These are phyloP conservation scores for Hypholoma fasciculare DNA, from an alignment of 768 basidiomycete genomes.

Conservation along the genomic window DNA sequence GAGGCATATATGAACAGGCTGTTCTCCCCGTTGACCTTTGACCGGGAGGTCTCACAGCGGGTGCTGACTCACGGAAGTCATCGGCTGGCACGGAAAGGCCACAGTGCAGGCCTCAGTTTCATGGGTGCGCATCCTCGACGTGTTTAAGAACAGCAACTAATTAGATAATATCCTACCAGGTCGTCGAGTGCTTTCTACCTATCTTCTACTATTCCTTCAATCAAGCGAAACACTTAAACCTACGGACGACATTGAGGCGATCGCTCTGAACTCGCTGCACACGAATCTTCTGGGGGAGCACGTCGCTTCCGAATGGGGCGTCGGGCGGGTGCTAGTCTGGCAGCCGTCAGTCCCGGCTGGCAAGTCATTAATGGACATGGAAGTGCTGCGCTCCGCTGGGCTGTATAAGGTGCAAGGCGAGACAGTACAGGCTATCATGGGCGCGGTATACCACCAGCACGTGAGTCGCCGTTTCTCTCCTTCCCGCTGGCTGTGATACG, in stretches of 20 bases:
- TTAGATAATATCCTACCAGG: conserved; percentile 38
- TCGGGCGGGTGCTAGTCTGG: conserved; percentile 78
- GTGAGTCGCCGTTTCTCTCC: conserved; percentile 41
- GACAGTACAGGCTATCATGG: conserved; percentile 72
- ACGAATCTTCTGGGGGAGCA: conserved; percentile 73
- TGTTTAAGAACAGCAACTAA: too few species aligned
- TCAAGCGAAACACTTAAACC: conserved; percentile 47
- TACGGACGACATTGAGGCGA: conserved; percentile 56
- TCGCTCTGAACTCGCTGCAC: conserved; percentile 59
- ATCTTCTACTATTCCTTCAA: conserved; percentile 71
- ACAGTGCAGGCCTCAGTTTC: conserved; percentile 73
- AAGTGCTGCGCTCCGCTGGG: conserved; percentile 55
- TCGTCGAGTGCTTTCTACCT: conserved; percentile 75
- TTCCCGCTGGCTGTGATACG: conserved; percentile 1
- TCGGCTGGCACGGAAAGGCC: conserved; percentile 61
- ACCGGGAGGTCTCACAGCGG: conserved; percentile 67
- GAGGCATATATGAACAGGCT: conserved; percentile 58
- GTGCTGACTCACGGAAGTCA: conserved; percentile 82
- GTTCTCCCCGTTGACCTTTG: conserved; percentile 69
- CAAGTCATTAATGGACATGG: conserved; percentile 24
- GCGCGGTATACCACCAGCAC: conserved; percentile 79
- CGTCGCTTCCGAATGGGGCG: conserved; percentile 73
- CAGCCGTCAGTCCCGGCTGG: conserved; percentile 51
- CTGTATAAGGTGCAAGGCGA: conserved; percentile 79
- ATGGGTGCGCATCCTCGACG: conserved; percentile 50